Conservation (phyloP, 1,284 basidiomycete species). For the Moniliophthora roreri region DNA sequence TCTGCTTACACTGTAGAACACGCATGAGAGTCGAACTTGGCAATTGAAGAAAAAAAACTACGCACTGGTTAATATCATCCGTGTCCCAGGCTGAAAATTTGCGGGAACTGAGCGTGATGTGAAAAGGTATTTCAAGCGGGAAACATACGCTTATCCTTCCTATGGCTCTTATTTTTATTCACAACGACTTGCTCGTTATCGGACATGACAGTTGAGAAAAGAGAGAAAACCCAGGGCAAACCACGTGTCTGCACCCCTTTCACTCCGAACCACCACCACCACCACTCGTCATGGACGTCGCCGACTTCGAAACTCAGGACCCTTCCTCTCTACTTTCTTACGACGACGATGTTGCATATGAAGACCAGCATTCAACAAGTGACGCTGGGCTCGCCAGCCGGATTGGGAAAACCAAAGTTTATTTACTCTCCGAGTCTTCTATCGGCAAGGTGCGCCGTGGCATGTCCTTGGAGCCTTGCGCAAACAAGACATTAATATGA, state of each 20-base stretch:
- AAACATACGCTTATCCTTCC: slow-evolving; percentile 87
- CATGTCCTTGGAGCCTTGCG: slow-evolving; percentile 27
- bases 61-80: slow-evolving; percentile 97
- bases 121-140: not conserved
- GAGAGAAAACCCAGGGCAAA: not conserved
- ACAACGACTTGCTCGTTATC: slow-evolving; percentile 45
- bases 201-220: slow-evolving; percentile 39
- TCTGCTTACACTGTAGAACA: slow-evolving; percentile 27
- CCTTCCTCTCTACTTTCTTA: slow-evolving; percentile 39
- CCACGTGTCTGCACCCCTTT: not conserved
- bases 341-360: slow-evolving; percentile 51
- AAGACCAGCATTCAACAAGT: slow-evolving; percentile 44
- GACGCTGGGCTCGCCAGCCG: slow-evolving; percentile 51
- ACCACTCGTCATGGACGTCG: slow-evolving; percentile 35
- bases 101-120: not conserved
- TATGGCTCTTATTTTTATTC: slow-evolving; percentile 85
- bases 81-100: slow-evolving; percentile 88
- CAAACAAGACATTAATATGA: slow-evolving; percentile 47
- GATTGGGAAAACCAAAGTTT: slow-evolving; percentile 66
- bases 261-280: not conserved
- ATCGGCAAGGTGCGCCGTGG: slow-evolving; percentile 70
- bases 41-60: slow-evolving; percentile 11
- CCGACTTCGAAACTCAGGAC: slow-evolving; percentile 11
- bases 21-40: slow-evolving; percentile 15
- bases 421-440: slow-evolving; percentile 64